Conservation (phyloP, 208 protist species). For the Strigomonas culicis region DNA sequence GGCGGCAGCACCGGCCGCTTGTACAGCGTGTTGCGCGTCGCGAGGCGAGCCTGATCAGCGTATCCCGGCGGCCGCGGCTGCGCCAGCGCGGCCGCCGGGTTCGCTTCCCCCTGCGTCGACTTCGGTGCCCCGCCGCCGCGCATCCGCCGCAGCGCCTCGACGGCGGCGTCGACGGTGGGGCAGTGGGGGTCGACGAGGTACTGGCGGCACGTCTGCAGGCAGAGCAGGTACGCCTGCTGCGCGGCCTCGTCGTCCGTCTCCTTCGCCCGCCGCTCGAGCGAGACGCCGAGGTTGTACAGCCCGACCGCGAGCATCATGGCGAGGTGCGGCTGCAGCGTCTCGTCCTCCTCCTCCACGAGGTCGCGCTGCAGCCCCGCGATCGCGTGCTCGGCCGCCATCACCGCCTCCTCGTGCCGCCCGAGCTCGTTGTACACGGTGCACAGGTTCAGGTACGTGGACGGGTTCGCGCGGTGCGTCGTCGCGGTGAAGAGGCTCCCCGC, state of each 20-base stretch:
- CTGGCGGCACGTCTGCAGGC: slow-evolving; percentile 34
- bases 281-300: slow-evolving; percentile 84
- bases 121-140: not conserved
- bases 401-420: slow-evolving; percentile 65
- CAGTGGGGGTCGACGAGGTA: slow-evolving; percentile 54
- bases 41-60: too few relatives aligned
- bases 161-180: slow-evolving; percentile 61
- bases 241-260: slow-evolving; percentile 21
- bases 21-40: too few relatives aligned
- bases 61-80: too few relatives aligned
- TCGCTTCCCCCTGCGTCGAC: not conserved
- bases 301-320: slow-evolving; percentile 82
- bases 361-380: slow-evolving; percentile 56
- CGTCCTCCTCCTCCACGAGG: slow-evolving; percentile 29
- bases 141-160: slow-evolving; percentile 42
- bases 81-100: too few relatives aligned
- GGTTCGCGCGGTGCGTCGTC: slow-evolving; percentile 13
- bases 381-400: slow-evolving; percentile 61
- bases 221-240: slow-evolving; percentile 35
- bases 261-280: slow-evolving; percentile 54
- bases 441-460: slow-evolving; percentile 84
- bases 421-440: slow-evolving; percentile 83
- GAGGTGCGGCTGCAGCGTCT: slow-evolving; percentile 14
- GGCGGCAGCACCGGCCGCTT: too few relatives aligned
- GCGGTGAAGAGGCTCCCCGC: not conserved